Conservation (phyloP, 805 yeast genomes). For the Lachancea mirantina region DNA sequence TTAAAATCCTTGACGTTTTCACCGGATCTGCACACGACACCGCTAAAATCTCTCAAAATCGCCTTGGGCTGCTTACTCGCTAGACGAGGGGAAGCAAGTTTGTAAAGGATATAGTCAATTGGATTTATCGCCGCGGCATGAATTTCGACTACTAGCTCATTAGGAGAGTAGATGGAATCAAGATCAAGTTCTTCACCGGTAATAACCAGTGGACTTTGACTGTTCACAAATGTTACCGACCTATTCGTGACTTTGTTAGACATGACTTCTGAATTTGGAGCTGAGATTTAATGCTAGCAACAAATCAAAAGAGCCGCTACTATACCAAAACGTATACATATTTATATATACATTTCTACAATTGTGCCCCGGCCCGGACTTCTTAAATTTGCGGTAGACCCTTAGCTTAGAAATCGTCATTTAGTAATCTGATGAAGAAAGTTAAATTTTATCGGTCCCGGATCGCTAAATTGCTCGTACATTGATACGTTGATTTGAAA, state of each 20-base stretch:
- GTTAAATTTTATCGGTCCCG: too few species aligned
- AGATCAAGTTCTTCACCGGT: conserved; percentile 19
- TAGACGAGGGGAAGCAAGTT: conserved; percentile 10
- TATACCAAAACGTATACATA: too few species aligned
- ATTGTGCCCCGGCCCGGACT: too few species aligned
- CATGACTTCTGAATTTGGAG: too few species aligned
- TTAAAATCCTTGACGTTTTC: conserved; percentile 15
- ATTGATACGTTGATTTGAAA: too few species aligned
- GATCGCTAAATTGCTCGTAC: too few species aligned
- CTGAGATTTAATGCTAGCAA: too few species aligned
- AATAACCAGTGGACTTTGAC: conserved; percentile 15
- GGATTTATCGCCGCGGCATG: conserved; percentile 31
- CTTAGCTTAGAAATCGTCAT: too few species aligned
- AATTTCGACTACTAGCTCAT: conserved; percentile 25
- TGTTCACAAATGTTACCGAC: conserved; percentile 20
- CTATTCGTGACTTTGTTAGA: conserved; percentile 15
- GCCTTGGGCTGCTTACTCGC: conserved; percentile 14
- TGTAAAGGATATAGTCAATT: conserved; percentile 19
- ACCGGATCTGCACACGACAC: conserved; percentile 25
- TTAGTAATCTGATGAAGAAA: too few species aligned
- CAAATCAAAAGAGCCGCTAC: too few species aligned
- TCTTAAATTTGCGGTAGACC: too few species aligned
- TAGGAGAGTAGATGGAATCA: conserved; percentile 16
- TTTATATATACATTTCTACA: too few species aligned
- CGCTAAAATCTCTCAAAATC: conserved; percentile 26